These are phyloP conservation scores for Fusarium avenaceum DNA, from an alignment of 2,329 filamentous ascomycete species.

Conservation along the genomic window DNA sequence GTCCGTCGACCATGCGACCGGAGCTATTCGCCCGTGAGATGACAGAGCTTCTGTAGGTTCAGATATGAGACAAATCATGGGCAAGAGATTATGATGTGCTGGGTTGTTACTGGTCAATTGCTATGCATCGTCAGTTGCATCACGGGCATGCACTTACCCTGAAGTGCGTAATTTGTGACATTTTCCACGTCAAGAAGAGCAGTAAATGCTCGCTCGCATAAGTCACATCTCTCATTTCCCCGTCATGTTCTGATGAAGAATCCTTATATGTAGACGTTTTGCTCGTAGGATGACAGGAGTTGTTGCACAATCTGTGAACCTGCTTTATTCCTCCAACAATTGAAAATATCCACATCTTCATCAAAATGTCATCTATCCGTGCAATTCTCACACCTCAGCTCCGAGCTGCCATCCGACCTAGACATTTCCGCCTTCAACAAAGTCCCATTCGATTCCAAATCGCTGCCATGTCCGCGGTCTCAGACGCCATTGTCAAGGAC, in stretches of 20 bases:
- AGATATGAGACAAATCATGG: not conserved
- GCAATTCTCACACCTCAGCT: not conserved
- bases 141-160: not conserved
- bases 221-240: not conserved
- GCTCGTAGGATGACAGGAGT: not conserved
- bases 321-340: not conserved
- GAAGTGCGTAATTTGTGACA: not conserved
- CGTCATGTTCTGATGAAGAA: not conserved
- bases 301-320: too few species aligned
- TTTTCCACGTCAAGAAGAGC: not conserved
- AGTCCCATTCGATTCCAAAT: not conserved
- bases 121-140: not conserved
- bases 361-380: conserved; percentile 14
- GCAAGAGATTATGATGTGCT: not conserved
- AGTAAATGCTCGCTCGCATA: not conserved
- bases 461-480: conserved; percentile 31
- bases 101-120: not conserved
- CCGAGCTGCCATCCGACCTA: not conserved
- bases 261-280: not conserved
- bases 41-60: rapidly evolving
- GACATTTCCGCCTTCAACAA: not conserved
- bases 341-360: not conserved
- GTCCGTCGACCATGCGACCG: not conserved
- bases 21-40: conserved; percentile 7
- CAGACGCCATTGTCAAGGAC: conserved; percentile 48